Conservation (phyloP, 495 filamentous ascomycete genomes). For the Astrothelium subdiscretum region DNA sequence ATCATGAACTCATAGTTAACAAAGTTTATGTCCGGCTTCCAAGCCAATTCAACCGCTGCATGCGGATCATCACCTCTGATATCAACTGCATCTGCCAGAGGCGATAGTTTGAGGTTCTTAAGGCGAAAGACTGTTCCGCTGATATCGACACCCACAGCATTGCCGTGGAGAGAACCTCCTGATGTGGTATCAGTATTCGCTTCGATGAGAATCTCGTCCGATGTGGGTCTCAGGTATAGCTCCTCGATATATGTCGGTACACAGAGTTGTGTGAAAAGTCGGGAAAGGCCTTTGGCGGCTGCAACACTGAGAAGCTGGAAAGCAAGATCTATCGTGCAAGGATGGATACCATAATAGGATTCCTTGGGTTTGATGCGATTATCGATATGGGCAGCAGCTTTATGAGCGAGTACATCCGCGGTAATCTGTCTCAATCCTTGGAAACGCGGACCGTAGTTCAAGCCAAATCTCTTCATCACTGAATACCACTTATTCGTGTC, state of each 20-base stretch:
- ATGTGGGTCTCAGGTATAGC: not conserved
- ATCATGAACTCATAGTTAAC: not conserved
- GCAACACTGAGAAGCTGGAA: not conserved
- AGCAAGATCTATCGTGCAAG: not conserved
- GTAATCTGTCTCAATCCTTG: slow-evolving; percentile 4
- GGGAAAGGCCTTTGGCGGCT: not conserved
- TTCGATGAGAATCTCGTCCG: not conserved
- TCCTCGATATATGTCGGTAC: not conserved
- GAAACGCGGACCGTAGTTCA: not conserved
- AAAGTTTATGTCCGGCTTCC: not conserved
- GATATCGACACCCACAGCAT: not conserved
- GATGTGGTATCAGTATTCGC: not conserved
- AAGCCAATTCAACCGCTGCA: not conserved
- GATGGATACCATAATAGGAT: not conserved
- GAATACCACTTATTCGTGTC: slow-evolving; percentile 2
- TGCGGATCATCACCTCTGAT: not conserved
- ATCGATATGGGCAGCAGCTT: not conserved
- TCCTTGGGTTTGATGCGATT: not conserved
- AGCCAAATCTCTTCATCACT: not conserved
- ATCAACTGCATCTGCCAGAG: not conserved
- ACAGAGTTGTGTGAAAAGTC: not conserved
- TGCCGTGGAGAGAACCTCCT: not conserved
- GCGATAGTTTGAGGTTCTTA: not conserved
- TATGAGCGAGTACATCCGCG: not conserved
- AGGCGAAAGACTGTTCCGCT: not conserved